These are phyloP conservation scores for Gigaspora rosea DNA, from an alignment of 192 early-diverging fungal species.

Conservation along the genomic window DNA sequence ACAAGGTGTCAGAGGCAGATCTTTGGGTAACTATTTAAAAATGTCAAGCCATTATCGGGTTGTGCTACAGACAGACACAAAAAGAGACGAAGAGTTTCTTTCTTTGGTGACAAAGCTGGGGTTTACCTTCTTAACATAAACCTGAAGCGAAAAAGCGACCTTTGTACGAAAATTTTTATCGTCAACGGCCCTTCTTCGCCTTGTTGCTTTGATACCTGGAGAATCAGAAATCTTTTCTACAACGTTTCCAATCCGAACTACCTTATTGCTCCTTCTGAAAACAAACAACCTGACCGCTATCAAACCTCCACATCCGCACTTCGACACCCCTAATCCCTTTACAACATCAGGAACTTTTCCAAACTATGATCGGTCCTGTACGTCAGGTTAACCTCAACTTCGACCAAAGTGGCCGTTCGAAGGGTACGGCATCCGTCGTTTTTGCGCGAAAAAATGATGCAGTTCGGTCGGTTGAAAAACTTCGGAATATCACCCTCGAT, in stretches of 20 bases:
- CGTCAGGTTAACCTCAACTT: conserved; percentile 52
- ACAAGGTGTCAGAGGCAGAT: conserved; percentile 54
- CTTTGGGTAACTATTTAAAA: conserved; percentile 49
- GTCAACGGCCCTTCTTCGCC: conserved; percentile 29
- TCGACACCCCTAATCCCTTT: conserved; percentile 25
- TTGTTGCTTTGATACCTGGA: conserved; percentile 33
- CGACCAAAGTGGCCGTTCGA: conserved; percentile 54
- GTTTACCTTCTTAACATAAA: conserved; percentile 25
- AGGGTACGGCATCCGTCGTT: conserved; percentile 49
- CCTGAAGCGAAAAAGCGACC: conserved; percentile 28
- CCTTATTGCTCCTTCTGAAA: conserved; percentile 23
- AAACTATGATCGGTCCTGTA: conserved; percentile 50
- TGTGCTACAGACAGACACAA: conserved; percentile 23
- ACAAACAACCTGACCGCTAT: conserved; percentile 29
- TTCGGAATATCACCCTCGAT: conserved; percentile 53
- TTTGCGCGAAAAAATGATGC: conserved; percentile 51
- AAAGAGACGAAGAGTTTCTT: conserved; percentile 34
- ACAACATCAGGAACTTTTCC: conserved; percentile 37
- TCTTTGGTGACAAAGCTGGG: conserved; percentile 34
- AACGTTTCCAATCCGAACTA: conserved; percentile 16
- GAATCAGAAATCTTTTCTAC: conserved; percentile 24
- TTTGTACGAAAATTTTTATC: conserved; percentile 34
- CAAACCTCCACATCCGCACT: conserved; percentile 29
- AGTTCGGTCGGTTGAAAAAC: conserved; percentile 48
- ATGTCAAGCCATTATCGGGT: conserved; percentile 32